Evolutionary conservation across 78 protist genomes (phyloP).

Genomic region (Dictyostelium brefeldianum): DNA sequence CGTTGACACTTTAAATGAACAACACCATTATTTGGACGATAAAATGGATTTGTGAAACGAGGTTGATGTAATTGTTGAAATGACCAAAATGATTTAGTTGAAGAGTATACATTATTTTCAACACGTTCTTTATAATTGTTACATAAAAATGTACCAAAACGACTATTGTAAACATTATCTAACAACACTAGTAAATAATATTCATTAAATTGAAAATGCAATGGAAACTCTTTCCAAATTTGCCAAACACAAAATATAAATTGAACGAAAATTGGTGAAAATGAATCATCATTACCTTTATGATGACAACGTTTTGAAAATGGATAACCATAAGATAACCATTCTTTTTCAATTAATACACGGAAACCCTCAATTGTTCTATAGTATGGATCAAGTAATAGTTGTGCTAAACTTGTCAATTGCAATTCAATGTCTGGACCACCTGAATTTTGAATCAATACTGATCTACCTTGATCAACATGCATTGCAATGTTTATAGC

Average conservation of each 20-base stretch:
- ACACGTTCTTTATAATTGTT: slow-evolving; percentile 54
- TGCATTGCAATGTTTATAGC: slow-evolving; percentile 46
- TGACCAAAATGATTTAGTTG: slow-evolving; percentile 65
- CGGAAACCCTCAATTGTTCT: slow-evolving; percentile 86
- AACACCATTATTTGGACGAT: not conserved
- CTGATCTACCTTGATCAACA: slow-evolving; percentile 61
- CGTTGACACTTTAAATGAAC: slow-evolving; percentile 38
- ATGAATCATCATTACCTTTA: slow-evolving; percentile 11
- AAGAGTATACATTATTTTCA: slow-evolving; percentile 15
- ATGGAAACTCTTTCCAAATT: slow-evolving; percentile 84
- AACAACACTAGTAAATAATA: slow-evolving; percentile 17
- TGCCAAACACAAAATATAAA: slow-evolving; percentile 91
- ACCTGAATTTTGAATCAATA: slow-evolving; percentile 30
- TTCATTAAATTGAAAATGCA: slow-evolving; percentile 73
- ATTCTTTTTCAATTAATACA: slow-evolving; percentile 88
- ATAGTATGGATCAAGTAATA: slow-evolving; percentile 83
- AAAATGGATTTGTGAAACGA: slow-evolving; percentile 18
- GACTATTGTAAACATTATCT: slow-evolving; percentile 27
- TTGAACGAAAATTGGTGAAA: slow-evolving; percentile 92
- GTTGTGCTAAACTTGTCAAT: slow-evolving; percentile 37
- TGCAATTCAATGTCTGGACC: slow-evolving; percentile 51
- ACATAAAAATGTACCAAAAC: slow-evolving; percentile 80
- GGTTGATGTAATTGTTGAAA: slow-evolving; percentile 9
- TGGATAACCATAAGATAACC: slow-evolving; percentile 76
- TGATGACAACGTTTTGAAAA: slow-evolving; percentile 62